Evolutionary conservation across 495 filamentous ascomycete species (phyloP).

Genomic region (Aspergillus campestris): DNA sequence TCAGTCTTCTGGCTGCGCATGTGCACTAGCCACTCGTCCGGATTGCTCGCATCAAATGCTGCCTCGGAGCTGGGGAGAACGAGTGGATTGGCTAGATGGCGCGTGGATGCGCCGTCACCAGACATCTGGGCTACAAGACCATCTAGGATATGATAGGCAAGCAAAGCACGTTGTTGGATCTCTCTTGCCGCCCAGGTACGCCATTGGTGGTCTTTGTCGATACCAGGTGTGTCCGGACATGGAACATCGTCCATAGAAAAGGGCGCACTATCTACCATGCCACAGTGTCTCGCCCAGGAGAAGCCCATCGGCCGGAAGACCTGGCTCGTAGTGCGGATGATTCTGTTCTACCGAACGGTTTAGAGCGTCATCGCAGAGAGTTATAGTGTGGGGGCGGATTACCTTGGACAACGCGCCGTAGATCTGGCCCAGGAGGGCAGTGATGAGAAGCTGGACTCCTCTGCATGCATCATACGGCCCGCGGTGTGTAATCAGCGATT

Average conservation of each 20-base stretch:
- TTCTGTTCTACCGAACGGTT: conserved; percentile 21
- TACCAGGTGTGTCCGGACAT: conserved; percentile 18
- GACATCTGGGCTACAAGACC: conserved; percentile 41
- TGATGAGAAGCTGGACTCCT: conserved; percentile 41
- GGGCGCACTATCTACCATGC: conserved; percentile 32
- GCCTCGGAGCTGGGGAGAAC: conserved; percentile 33
- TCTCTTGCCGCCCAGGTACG: conserved; percentile 37
- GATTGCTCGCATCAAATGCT: conserved; percentile 33
- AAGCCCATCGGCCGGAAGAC: conserved; percentile 41
- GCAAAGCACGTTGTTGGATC: conserved; percentile 37
- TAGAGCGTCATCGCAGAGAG: background rate
- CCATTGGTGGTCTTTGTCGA: conserved; percentile 37
- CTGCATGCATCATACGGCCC: conserved; percentile 39
- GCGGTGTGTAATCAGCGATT: conserved; percentile 38
- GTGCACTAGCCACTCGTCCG: conserved; percentile 35
- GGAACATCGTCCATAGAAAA: conserved; percentile 32
- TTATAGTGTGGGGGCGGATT: background rate
- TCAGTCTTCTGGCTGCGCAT: conserved; percentile 26
- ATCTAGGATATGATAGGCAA: conserved; percentile 41
- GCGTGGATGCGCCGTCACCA: conserved; percentile 33
- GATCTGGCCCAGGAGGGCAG: conserved; percentile 37
- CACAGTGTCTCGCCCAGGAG: conserved; percentile 42
- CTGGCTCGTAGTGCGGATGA: conserved; percentile 39
- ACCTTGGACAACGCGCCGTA: conserved; percentile 41
- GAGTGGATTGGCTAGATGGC: conserved; percentile 36